A percentile compares a stretch with the other conserved stretches of the same genome.
These are phyloP conservation scores for Fagus sylvatica DNA, from an alignment of 306 rosid genomes.

Conservation along the genomic window DNA sequence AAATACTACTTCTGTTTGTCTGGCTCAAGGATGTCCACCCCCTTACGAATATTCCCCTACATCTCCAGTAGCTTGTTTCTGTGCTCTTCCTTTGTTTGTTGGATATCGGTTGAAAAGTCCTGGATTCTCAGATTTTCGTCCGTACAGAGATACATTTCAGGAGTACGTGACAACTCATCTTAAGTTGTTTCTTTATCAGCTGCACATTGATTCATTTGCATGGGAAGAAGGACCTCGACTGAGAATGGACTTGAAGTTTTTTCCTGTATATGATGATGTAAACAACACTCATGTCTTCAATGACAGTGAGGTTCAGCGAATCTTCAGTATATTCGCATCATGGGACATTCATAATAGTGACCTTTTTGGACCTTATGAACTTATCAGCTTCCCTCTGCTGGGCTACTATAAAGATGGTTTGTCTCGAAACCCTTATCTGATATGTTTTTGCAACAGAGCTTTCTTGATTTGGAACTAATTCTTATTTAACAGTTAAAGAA, in stretches of 20 bases:
- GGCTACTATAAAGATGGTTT: constrained; percentile 52
- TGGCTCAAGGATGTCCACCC: constrained; percentile 54
- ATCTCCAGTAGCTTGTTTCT: constrained; percentile 50
- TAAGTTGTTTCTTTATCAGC: constrained; percentile 39
- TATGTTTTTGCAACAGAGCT: constrained; percentile 15
- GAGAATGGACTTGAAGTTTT: constrained; percentile 64
- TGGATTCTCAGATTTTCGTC: constrained; percentile 59
- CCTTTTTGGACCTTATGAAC: constrained; percentile 79
- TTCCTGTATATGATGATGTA: constrained; percentile 44
- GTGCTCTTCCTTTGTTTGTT: constrained; percentile 66
- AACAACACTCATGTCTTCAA: constrained; percentile 39
- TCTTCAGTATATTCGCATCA: constrained; percentile 50
- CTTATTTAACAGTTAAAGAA: constrained; percentile 8
- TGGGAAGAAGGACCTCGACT: constrained; percentile 81
- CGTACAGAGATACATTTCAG: constrained; percentile 44
- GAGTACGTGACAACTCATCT: constrained; percentile 50
- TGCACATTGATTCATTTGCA: constrained; percentile 40
- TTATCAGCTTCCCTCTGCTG: constrained; percentile 41
- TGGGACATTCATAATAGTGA: constrained; percentile 63
- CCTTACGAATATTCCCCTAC: constrained; percentile 51
- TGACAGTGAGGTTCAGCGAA: constrained; percentile 50
- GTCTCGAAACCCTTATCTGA: constrained; percentile 40
- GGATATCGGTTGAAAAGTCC: constrained; percentile 92
- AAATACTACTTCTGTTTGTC: constrained; percentile 40
- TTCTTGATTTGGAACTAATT: constrained; percentile 2